A percentile compares a stretch with the other conserved stretches of the same genome.
These are phyloP conservation scores for Phytophthora aleatoria DNA, from an alignment of 352 stramenopile species.

Conservation along the genomic window DNA sequence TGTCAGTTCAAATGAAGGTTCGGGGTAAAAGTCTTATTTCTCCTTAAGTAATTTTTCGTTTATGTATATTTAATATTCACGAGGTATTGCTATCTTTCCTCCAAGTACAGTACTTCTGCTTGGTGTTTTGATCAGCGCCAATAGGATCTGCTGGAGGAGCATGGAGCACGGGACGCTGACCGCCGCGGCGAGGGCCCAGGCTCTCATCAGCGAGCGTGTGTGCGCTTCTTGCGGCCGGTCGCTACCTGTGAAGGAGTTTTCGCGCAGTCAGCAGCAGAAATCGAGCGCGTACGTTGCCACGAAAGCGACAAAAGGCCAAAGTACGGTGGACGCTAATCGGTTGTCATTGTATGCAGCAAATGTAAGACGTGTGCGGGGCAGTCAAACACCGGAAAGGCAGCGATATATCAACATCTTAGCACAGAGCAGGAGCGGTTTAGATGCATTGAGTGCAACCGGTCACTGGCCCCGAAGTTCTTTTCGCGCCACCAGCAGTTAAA, in stretches of 20 bases:
- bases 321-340: not conserved
- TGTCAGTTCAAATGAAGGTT: not conserved
- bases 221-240: slow-evolving; percentile 36
- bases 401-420: not conserved
- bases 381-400: not conserved
- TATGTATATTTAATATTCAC: no score
- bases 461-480: slow-evolving; percentile 30
- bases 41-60: no score
- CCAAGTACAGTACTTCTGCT: not conserved
- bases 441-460: slow-evolving; percentile 37
- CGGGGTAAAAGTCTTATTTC: no score
- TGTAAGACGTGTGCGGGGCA: slow-evolving; percentile 2
- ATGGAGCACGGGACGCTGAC: slow-evolving; percentile 17
- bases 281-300: slow-evolving; percentile 42
- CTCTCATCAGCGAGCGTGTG: slow-evolving; percentile 3
- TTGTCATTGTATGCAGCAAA: slow-evolving; percentile 2
- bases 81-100: not conserved
- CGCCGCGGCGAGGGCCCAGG: slow-evolving; percentile 11
- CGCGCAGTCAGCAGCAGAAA: slow-evolving; percentile 57
- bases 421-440: slow-evolving; percentile 10
- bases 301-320: not conserved
- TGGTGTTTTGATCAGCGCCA: not conserved
- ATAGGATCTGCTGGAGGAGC: slow-evolving; percentile 20
- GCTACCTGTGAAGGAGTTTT: slow-evolving; percentile 37
- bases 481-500: slow-evolving; percentile 63